Evolutionary conservation across 495 filamentous ascomycete genomes (phyloP).

Genomic region (Chlorociboria aeruginascens): DNA sequence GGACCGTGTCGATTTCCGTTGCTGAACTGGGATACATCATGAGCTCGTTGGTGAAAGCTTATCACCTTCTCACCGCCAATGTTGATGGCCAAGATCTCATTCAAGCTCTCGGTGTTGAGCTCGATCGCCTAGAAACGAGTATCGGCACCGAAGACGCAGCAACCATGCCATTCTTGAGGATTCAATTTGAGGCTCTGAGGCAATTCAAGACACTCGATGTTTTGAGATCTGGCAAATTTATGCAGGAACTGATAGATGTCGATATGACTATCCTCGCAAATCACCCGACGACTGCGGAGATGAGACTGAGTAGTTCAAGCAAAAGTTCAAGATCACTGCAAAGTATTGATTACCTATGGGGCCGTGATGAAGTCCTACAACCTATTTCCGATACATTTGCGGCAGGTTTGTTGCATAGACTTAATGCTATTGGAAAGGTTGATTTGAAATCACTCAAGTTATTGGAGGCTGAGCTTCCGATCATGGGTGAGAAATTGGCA

Average conservation of each 20-base stretch:
- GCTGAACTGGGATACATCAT: constrained; percentile 33
- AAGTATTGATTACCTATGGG: constrained; percentile 30
- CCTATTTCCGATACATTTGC: constrained; percentile 44
- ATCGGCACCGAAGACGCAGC: constrained; percentile 27
- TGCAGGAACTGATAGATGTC: constrained; percentile 4
- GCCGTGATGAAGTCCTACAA: constrained; percentile 21
- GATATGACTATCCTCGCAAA: constrained; percentile 31
- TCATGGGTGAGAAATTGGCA: constrained; percentile 43
- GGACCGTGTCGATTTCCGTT: constrained; percentile 34
- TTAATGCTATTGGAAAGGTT: constrained; percentile 39
- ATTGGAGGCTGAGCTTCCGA: constrained; percentile 52
- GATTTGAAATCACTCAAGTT: constrained; percentile 49
- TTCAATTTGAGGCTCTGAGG: constrained; percentile 54
- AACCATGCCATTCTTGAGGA: constrained; percentile 42
- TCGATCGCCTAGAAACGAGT: constrained; percentile 38
- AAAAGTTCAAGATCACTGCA: constrained; percentile 26
- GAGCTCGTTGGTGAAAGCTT: constrained; percentile 38
- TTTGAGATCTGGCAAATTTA: constrained; percentile 11
- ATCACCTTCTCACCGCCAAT: constrained; percentile 29
- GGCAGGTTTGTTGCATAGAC: constrained; percentile 40
- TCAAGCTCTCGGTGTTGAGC: constrained; percentile 41
- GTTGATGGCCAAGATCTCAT: constrained; percentile 32
- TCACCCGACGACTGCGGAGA: constrained; percentile 29
- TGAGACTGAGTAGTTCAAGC: constrained; percentile 30
- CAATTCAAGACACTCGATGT: constrained; percentile 43